Evolutionary conservation across 1,139 yeast genomes (phyloP), one percentile per base, ranked within the genome.

Genomic region (Trichomonascaceae sp.): DNA sequence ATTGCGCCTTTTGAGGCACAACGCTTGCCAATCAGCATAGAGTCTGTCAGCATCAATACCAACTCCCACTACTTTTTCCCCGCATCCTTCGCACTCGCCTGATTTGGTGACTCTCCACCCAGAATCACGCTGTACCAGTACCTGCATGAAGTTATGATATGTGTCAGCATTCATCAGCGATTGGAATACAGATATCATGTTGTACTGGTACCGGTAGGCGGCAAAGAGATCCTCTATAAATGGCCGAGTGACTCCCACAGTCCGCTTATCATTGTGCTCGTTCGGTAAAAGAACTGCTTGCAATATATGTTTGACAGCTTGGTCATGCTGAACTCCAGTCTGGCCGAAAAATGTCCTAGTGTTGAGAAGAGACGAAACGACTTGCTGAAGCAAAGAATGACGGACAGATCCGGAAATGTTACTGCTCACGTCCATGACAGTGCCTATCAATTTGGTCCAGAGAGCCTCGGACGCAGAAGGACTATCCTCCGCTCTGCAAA

Each of bases 31-130:
- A 13, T 45, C 46, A 5, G 36, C 39, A 34, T 55, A 59, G 3
- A 57, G 36, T 45, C 47, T 45, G 8, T 54, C 57, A 2, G 64
- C 60, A 26, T 63, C 58, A 2, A 74, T 57, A 1, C 69, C 70
- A 0, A 68, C 50, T 0, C 93, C 93, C 69, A 80, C 72, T 27
- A 81, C 56, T 22, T 58, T 57, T 42, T 70, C 71, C 2, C 79
- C 81, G 52, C 94, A 82, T 0, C 76, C 71, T 34, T 78, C 76
- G 54, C 94, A 82, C 31, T 62, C 66, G 33, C 68, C 64, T 14
- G 64, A 57, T 18, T 54, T 56, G 3, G 57, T 52, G 1, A 75
- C 67, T 1, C 71, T 57, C 81, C 87, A 76, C 0, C 93, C 93
- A 34, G 55, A 51, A 1, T 63, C 43, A 16, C 67, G 62, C 30